Conservation (phyloP, 495 filamentous ascomycete species). For the Zalerion maritima region DNA sequence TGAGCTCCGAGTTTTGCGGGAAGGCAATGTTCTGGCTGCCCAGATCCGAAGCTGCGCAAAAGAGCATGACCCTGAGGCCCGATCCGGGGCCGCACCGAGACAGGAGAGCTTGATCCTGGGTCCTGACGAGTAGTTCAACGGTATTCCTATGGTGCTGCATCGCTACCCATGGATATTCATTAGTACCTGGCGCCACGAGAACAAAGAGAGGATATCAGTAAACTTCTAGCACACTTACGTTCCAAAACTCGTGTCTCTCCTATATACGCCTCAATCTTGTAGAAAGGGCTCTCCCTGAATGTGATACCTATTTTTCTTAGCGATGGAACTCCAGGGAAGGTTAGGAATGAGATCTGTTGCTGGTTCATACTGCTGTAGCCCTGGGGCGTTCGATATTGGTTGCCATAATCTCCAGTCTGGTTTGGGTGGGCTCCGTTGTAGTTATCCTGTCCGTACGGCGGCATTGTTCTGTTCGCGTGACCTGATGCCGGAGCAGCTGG, state of each 20-base stretch:
- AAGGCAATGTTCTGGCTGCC: conserved; percentile 67
- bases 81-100: conserved; percentile 36
- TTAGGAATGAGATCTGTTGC: too few relatives aligned
- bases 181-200: conserved; percentile 5
- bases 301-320: too few relatives aligned
- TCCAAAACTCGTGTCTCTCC: conserved; percentile 50
- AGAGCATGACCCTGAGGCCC: conserved; percentile 58
- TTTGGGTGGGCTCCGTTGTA: too few relatives aligned
- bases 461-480: too few relatives aligned
- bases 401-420: too few relatives aligned
- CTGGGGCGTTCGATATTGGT: too few relatives aligned
- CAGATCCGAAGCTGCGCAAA: conserved; percentile 49
- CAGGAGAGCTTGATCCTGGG: conserved; percentile 31
- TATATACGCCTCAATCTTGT: conserved; percentile 43
- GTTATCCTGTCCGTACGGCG: too few relatives aligned
- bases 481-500: too few relatives aligned
- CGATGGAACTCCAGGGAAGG: too few relatives aligned
- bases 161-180: conserved; percentile 17
- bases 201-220: conserved; percentile 4
- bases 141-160: conserved; percentile 49
- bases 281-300: conserved; percentile 75
- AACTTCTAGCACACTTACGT: conserved; percentile 31
- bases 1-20: conserved; percentile 81
- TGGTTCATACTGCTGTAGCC: too few relatives aligned
- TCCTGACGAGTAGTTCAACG: conserved; percentile 33